These are phyloP conservation scores for Trichoderma hamatum DNA, from an alignment of 2,329 filamentous ascomycete species.

Conservation along the genomic window DNA sequence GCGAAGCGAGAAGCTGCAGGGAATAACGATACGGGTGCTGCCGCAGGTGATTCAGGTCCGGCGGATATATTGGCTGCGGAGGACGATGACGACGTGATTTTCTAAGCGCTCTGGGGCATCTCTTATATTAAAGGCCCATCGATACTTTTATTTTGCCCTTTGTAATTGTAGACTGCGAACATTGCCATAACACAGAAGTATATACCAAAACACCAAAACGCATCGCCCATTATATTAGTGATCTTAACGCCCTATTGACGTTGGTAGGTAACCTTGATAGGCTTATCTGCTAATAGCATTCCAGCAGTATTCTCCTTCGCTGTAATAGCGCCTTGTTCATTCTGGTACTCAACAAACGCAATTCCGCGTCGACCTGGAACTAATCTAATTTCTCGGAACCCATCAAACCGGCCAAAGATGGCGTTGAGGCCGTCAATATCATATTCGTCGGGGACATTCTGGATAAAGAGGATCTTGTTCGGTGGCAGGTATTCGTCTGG, in stretches of 20 bases:
- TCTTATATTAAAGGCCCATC: background rate
- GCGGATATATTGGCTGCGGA: conserved; percentile 72
- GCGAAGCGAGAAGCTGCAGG: conserved; percentile 64
- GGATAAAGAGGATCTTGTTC: conserved; percentile 94
- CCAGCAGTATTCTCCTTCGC: conserved; percentile 93
- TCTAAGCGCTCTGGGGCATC: conserved; percentile 52
- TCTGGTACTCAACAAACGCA: conserved; percentile 96
- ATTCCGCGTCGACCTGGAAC: conserved; percentile 87
- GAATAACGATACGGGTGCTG: conserved; percentile 41
- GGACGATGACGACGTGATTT: conserved; percentile 86
- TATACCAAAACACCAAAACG: background rate
- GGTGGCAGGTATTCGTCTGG: conserved; percentile 98
- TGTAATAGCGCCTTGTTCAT: conserved; percentile 83
- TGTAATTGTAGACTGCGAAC: conserved; percentile 15
- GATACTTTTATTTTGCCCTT: conserved; percentile 15
- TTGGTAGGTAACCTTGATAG: conserved; percentile 96
- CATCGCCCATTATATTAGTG: conserved; percentile 10
- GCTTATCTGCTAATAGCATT: conserved; percentile 74
- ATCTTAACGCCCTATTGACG: conserved; percentile 62
- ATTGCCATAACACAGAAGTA: background rate
- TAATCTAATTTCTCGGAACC: conserved; percentile 88
- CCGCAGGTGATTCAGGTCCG: conserved; percentile 44
- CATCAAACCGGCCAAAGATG: conserved; percentile 88
- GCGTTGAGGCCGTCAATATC: conserved; percentile 76
- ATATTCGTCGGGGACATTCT: conserved; percentile 87